A percentile compares a stretch with the other conserved stretches of the same genome.
phyloP scores from a whole-genome alignment of 2,329 filamentous ascomycete genomes.

The Aureobasidium subglaciale region DNA sequence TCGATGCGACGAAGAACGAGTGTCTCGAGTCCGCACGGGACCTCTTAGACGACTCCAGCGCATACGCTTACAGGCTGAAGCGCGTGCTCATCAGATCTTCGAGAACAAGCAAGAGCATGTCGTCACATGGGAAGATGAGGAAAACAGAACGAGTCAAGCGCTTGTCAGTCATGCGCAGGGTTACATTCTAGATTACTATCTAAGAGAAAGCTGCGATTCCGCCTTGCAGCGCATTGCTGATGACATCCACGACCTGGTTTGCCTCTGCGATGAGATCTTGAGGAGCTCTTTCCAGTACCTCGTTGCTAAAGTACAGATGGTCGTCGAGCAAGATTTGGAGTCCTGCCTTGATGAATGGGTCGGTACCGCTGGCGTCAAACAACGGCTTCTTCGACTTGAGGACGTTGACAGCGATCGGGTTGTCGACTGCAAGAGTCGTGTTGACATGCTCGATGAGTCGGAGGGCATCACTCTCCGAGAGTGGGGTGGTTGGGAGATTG shows the following conservation, averaged over 20 bases:
- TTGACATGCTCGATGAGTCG: slow-evolving; percentile 3
- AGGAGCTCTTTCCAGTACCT: neutral
- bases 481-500: neutral
- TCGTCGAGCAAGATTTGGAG: slow-evolving; percentile 2
- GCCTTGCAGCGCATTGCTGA: slow-evolving; percentile 2
- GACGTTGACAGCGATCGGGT: neutral
- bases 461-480: neutral
- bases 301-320: slow-evolving; percentile 4
- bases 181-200: too few relatives aligned
- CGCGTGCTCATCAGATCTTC: too few relatives aligned
- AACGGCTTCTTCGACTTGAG: slow-evolving; percentile 1
- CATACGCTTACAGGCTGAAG: too few relatives aligned
- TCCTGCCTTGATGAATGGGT: slow-evolving; percentile 1
- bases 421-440: slow-evolving; percentile 1
- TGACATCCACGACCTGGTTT: neutral
- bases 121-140: neutral
- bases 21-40: too few relatives aligned
- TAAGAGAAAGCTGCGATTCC: slow-evolving; percentile 2
- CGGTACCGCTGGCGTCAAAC: neutral
- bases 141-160: too few relatives aligned
- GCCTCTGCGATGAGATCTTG: neutral
- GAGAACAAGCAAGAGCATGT: too few relatives aligned
- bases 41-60: too few relatives aligned
- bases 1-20: too few relatives aligned
- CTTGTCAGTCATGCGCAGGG: too few relatives aligned